Base-by-base conservation (phyloP, 1,284 basidiomycete species). In the Sporisorium exsertum region DNA sequence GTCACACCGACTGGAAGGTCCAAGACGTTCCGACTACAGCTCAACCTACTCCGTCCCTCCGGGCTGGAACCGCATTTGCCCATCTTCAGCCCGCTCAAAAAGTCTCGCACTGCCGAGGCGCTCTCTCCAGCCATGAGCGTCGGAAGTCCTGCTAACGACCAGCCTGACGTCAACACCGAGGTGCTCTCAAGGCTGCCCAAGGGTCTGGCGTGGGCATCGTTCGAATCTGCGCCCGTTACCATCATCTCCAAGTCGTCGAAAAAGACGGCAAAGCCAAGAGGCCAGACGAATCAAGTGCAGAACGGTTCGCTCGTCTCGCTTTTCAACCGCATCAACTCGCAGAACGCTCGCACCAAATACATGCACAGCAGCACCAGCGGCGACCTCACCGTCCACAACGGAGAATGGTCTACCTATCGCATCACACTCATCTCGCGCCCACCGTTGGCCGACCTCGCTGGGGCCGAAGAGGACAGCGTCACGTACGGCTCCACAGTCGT, bases 181-280 rank as follows among this genome's bases (percentile, higher is more conserved):
- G 49, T 61, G 7, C 69, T 76, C 10, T 76, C 73, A 5, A 64
- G 68, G 0, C 47, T 76, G 5, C 73, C 73, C 9, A 64, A 72
- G 32, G 73, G 68, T 4, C 49, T 67, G 10, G 64, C 68, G 1
- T 97, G 94, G 94, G 93, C 93, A 8, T 91, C 92, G 27, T 95
- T 97, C 87, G 91, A 93, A 85, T 97, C 94, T 27, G 91, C 93
- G 45, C 93, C 94, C 52, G 92, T 97, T 79, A 92, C 92, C 47
- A 94, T 97, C 87, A 95, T 97, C 83, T 97, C 95, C 81, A 97
- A 97, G 86, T 95, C 95, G 32, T 95, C 94, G 52, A 94, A 95
- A 88, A 96, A 96, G 89, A 96, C 94, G 1, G 93, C 94, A 66
- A 96, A 96, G 87, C 95, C 95, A 72, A 91, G 94, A 83, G 95